These are phyloP conservation scores for Wickerhamomyces canadensis DNA, from an alignment of 805 yeast species.

Conservation along the genomic window DNA sequence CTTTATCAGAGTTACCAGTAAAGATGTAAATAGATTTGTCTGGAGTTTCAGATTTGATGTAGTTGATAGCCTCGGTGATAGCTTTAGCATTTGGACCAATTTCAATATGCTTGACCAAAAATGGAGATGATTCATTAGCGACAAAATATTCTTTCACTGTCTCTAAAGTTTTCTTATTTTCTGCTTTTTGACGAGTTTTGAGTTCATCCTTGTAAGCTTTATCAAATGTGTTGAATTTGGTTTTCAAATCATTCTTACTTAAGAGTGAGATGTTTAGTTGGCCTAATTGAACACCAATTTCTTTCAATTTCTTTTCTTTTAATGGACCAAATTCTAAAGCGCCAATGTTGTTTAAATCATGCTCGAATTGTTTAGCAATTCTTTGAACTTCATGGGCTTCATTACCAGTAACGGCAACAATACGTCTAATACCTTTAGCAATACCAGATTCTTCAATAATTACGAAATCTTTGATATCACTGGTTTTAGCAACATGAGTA, in stretches of 20 bases:
- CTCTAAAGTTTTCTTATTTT: conserved; percentile 74
- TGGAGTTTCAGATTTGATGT: conserved; percentile 70
- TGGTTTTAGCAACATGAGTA: conserved; percentile 89
- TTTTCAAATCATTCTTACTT: conserved; percentile 70
- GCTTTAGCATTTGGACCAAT: conserved; percentile 88
- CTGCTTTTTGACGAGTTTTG: conserved; percentile 84
- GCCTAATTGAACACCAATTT: conserved; percentile 77
- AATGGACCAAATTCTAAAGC: conserved; percentile 64
- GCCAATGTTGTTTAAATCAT: conserved; percentile 52
- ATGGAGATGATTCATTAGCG: conserved; percentile 44
- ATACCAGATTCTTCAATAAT: conserved; percentile 94
- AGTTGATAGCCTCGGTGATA: conserved; percentile 85
- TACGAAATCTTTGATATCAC: conserved; percentile 88
- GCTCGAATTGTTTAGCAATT: conserved; percentile 66
- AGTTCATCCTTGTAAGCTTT: conserved; percentile 84
- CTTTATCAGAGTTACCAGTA: conserved; percentile 67
- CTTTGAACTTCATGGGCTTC: conserved; percentile 90
- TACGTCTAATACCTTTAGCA: conserved; percentile 97
- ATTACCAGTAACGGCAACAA: conserved; percentile 92
- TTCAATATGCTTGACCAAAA: conserved; percentile 60
- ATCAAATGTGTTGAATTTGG: conserved; percentile 70
- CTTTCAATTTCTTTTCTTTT: conserved; percentile 81
- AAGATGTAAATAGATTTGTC: conserved; percentile 74
- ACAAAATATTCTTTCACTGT: conserved; percentile 65
- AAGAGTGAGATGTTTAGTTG: conserved; percentile 77